phyloP scores from a whole-genome alignment of 768 basidiomycete genomes.

The Boletus subcaerulescens region DNA sequence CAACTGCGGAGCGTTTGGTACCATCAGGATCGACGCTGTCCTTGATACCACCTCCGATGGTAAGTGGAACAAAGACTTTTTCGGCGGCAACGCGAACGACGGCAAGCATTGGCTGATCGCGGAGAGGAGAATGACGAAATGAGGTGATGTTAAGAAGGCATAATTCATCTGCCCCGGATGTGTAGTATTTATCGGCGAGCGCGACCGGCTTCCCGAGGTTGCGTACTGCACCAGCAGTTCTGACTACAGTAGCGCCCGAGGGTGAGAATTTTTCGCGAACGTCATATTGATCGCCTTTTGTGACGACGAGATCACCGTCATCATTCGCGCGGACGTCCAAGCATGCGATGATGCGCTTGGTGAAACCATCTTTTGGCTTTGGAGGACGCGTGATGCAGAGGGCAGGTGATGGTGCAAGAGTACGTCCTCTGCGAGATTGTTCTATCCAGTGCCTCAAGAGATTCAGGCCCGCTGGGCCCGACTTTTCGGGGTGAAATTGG shows the following conservation, averaged over 20 bases:
- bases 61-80: conserved; percentile 93
- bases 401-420: conserved; percentile 23
- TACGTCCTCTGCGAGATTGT: conserved; percentile 43
- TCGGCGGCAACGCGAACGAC: conserved; percentile 89
- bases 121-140: conserved; percentile 93
- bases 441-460: conserved; percentile 81
- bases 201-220: conserved; percentile 98
- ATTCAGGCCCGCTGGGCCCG: conserved; percentile 79
- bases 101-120: conserved; percentile 97
- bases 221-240: conserved; percentile 74
- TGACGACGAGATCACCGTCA: conserved; percentile 93
- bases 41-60: conserved; percentile 98
- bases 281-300: conserved; percentile 99
- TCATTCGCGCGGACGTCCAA: conserved; percentile 98
- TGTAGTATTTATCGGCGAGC: conserved; percentile 82
- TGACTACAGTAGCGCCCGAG: conserved; percentile 32
- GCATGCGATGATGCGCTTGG: conserved; percentile 94
- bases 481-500: conserved; percentile 99
- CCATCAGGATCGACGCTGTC: conserved; percentile 95
- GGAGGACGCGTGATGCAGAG: conserved; percentile 36
- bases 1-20: conserved; percentile 78
- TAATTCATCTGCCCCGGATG: conserved; percentile 89
- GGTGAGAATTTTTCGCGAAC: conserved; percentile 73
- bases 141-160: conserved; percentile 99
- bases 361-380: conserved; percentile 61